These are phyloP conservation scores for Corylus americana DNA, from an alignment of 306 rosid genomes.

Conservation along the genomic window DNA sequence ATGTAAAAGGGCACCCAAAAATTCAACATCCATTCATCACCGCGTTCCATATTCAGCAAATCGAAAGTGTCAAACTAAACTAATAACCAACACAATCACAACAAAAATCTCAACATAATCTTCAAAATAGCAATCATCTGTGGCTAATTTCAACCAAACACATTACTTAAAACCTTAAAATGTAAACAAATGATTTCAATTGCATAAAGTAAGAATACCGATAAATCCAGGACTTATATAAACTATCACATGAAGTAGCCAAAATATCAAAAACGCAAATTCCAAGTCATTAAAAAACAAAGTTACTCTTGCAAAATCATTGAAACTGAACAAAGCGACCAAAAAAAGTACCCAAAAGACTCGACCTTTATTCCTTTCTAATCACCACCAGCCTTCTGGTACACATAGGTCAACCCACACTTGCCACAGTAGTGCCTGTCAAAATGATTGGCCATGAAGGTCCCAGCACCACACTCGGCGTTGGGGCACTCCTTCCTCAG, in stretches of 20 bases:
- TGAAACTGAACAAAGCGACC: background rate
- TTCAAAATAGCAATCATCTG: background rate
- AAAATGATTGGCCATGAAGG: conserved; percentile 44
- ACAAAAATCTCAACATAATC: no score
- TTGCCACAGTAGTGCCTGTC: conserved; percentile 42
- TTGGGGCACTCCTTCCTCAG: conserved; percentile 35
- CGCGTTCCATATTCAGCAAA: background rate
- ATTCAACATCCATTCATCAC: background rate
- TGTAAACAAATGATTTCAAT: background rate
- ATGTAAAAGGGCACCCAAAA: background rate
- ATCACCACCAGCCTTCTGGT: conserved; percentile 36
- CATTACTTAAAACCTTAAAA: background rate
- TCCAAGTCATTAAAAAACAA: background rate
- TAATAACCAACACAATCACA: no score
- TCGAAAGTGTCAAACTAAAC: background rate
- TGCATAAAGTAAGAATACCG: background rate
- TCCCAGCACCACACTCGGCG: conserved; percentile 36
- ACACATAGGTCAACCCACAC: conserved; percentile 41
- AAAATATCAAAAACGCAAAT: background rate
- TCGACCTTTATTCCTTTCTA: background rate
- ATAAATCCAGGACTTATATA: background rate
- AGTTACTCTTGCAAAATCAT: background rate
- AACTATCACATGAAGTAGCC: background rate
- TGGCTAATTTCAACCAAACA: background rate
- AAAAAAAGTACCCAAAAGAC: background rate